A percentile compares a stretch with the other conserved stretches of the same genome.
Conservation (phyloP, 2,329 filamentous ascomycete species). For the Parasarocladium wereldwijsianum region DNA sequence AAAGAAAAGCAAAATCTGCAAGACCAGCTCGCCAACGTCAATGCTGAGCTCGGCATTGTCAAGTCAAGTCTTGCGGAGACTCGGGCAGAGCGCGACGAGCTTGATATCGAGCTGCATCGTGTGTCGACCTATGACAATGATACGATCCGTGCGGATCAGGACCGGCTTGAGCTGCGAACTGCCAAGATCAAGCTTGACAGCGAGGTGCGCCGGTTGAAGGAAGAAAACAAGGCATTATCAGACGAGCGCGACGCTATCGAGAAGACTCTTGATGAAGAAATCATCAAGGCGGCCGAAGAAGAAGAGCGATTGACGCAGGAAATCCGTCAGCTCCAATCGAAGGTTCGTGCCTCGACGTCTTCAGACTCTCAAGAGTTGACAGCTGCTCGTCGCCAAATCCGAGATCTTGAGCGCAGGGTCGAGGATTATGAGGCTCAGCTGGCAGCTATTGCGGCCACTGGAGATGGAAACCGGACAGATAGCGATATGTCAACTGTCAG, state of each 20-base stretch:
- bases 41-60: slow-evolving; percentile 44
- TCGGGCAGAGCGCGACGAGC: slow-evolving; percentile 51
- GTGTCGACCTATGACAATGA: slow-evolving; percentile 41
- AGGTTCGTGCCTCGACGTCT: slow-evolving; percentile 27
- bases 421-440: slow-evolving; percentile 35
- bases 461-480: slow-evolving; percentile 22
- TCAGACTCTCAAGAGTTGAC: slow-evolving; percentile 38
- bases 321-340: slow-evolving; percentile 34
- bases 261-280: slow-evolving; percentile 48
- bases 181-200: slow-evolving; percentile 53
- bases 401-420: slow-evolving; percentile 48
- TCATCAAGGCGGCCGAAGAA: slow-evolving; percentile 50
- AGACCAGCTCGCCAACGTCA: slow-evolving; percentile 44
- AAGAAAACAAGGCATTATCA: slow-evolving; percentile 43
- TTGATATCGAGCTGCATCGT: slow-evolving; percentile 44
- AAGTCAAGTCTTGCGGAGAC: slow-evolving; percentile 40
- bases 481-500: slow-evolving; percentile 46
- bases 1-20: slow-evolving; percentile 50
- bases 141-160: slow-evolving; percentile 48
- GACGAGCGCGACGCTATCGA: slow-evolving; percentile 46
- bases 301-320: slow-evolving; percentile 46
- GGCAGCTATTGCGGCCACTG: slow-evolving; percentile 14
- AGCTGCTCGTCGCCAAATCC: slow-evolving; percentile 46
- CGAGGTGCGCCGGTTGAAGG: slow-evolving; percentile 48
- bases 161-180: slow-evolving; percentile 53